These are phyloP conservation scores for Quercus suber DNA, from an alignment of 306 rosid species.

Conservation along the genomic window DNA sequence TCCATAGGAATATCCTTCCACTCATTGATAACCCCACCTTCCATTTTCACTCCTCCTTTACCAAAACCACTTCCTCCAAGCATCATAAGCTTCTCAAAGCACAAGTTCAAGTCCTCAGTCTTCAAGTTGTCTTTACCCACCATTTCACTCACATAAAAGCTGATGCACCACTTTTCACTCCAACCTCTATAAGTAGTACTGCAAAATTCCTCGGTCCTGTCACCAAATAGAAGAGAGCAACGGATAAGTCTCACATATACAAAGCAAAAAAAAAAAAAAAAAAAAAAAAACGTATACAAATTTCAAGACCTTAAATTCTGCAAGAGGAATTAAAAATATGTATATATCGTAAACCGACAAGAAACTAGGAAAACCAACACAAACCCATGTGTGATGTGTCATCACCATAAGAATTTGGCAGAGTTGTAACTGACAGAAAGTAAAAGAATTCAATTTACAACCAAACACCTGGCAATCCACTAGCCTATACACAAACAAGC, in stretches of 20 bases:
- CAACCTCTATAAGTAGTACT: not conserved
- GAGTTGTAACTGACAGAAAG: conserved; percentile 16
- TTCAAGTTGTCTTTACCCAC: conserved; percentile 52
- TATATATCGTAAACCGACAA: conserved; percentile 19
- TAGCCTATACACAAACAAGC: conserved; percentile 15
- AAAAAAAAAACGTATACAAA: no score
- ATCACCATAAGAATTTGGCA: conserved; percentile 20
- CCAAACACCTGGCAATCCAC: not conserved
- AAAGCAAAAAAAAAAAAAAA: not conserved
- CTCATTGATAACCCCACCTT: conserved; percentile 48
- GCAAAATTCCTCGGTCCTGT: conserved; percentile 15
- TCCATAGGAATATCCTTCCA: conserved; percentile 98
- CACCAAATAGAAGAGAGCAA: not conserved
- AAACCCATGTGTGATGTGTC: conserved; percentile 37
- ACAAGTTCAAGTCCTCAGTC: conserved; percentile 67
- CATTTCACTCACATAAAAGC: conserved; percentile 37
- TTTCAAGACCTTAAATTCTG: conserved; percentile 18
- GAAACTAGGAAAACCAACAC: no score
- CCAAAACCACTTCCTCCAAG: conserved; percentile 33
- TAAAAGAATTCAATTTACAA: conserved; percentile 2
- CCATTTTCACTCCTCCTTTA: conserved; percentile 46
- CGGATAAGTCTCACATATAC: conserved; percentile 14
- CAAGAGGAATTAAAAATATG: not conserved
- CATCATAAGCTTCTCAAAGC: conserved; percentile 88
- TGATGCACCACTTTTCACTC: conserved; percentile 18